Evolutionary conservation across 2,329 filamentous ascomycete genomes (phyloP), one percentile per base, ranked within the genome.

Genomic region (Fulvia fulva): DNA sequence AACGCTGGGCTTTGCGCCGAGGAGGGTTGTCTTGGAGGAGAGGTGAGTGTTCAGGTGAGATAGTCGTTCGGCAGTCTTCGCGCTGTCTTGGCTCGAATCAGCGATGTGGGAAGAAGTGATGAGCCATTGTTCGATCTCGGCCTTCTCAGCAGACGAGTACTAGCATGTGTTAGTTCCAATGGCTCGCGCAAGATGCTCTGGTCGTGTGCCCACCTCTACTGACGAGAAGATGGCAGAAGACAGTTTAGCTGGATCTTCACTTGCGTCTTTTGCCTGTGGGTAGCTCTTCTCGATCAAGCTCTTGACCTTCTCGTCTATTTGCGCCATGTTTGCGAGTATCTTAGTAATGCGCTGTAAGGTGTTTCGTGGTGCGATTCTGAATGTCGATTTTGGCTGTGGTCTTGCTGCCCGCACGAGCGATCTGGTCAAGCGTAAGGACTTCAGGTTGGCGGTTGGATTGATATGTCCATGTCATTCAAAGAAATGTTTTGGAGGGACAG

Each of bases 121-220:
- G 71, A 93, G 82, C 92, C 92, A 97, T 80, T 94, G 88, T 76
- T 88, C 86, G 74, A 96, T 88, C 78, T 96, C 91, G 19, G 88
- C 84, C 77, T 92, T 87, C 78, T 97, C 92, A 65, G 85, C 83
- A 68, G 87, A 80, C 63, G 85, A 85, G 80, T 94, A 96, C 68
- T 83, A 58, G 55, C 21, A 16, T 9, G 41, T 28, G 28, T 55
- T 14, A 47, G 44, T 47, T 11, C 3, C 21, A 28, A 37, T 43
- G 55, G 16, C 30, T 22, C 8, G 21, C 12, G n/a, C 22, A 28
- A 25, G 21, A 26, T 21, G 14, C 44, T 14, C 7, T 46, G 43
- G 23, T 56, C 61, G 56, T 37, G 58, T 59, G 57, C 63, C 53
- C 54, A 72, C 70, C 61, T 72, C 71, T 30, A 65, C 65, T 25